These are phyloP conservation scores for Dacryopinax primogenitus DNA, from an alignment of 768 basidiomycete genomes.

Conservation along the genomic window DNA sequence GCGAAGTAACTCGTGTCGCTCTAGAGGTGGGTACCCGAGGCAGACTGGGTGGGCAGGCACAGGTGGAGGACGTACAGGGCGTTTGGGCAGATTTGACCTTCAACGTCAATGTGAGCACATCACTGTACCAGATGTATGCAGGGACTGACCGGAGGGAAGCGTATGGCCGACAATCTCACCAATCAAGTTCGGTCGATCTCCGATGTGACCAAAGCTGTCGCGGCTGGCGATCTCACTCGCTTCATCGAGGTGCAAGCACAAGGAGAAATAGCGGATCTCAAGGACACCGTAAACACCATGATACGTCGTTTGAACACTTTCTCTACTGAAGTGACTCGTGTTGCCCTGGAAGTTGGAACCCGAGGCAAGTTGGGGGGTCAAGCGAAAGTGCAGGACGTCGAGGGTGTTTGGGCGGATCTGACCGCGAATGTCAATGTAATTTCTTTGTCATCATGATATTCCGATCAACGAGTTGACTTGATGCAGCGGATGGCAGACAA, in stretches of 20 bases:
- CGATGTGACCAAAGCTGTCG: constrained; percentile 61
- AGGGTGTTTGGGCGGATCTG: constrained; percentile 75
- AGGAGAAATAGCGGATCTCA: constrained; percentile 78
- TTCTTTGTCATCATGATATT: background rate
- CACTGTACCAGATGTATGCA: background rate
- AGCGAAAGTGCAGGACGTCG: constrained; percentile 75
- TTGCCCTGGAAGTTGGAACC: constrained; percentile 73
- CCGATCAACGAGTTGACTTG: too few relatives aligned
- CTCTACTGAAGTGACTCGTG: constrained; percentile 71
- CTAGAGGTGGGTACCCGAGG: constrained; percentile 84
- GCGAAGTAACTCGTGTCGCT: constrained; percentile 77
- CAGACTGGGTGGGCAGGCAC: constrained; percentile 81
- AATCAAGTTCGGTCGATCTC: constrained; percentile 86
- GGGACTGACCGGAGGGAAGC: constrained; percentile 30
- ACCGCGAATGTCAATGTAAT: constrained; percentile 79
- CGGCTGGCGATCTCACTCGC: constrained; percentile 68
- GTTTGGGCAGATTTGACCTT: constrained; percentile 85
- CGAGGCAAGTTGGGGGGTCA: constrained; percentile 85
- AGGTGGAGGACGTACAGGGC: constrained; percentile 84
- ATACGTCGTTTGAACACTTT: constrained; percentile 41
- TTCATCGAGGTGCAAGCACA: constrained; percentile 85
- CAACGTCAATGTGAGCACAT: constrained; percentile 65
- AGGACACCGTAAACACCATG: constrained; percentile 22
- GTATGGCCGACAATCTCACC: constrained; percentile 78
- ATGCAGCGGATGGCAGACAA: constrained; percentile 44